Evolutionary conservation across 371 early-diverging fungal genomes (phyloP).

Genomic region (Conidiobolus incongruus): DNA sequence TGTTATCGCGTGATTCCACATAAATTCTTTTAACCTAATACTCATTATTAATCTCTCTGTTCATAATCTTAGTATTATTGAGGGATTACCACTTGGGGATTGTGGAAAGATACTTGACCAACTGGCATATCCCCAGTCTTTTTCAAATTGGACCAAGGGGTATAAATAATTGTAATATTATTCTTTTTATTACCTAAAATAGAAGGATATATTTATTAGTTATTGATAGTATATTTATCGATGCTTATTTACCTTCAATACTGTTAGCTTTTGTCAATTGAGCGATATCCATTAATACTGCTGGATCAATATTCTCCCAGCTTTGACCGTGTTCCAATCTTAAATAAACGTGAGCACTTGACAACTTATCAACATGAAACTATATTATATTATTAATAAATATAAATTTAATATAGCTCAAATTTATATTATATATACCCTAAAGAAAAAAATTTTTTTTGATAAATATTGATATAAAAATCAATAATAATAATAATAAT

Average conservation of each 20-base stretch:
- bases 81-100: constrained; percentile 27
- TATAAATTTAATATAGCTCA: background rate
- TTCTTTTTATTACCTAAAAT: constrained; percentile 21
- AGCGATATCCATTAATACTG: constrained; percentile 59
- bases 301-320: constrained; percentile 58
- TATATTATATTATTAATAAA: background rate
- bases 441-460: background rate
- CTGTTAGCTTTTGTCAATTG: constrained; percentile 92
- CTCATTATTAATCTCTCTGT: background rate
- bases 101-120: constrained; percentile 84
- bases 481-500: background rate
- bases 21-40: constrained; percentile 44
- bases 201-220: background rate
- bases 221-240: background rate
- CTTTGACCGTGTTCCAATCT: constrained; percentile 43
- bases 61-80: background rate
- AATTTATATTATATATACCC: background rate
- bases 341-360: constrained; percentile 91
- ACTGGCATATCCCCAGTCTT: constrained; percentile 84
- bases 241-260: constrained; percentile 66
- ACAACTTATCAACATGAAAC: constrained; percentile 94
- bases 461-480: background rate
- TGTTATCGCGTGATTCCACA: constrained; percentile 56
- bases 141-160: constrained; percentile 83
- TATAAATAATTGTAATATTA: constrained; percentile 69